Percentiles rank a stretch among this genome's conserved stretches.
Evolutionary conservation across 257 asterid genomes (phyloP).

Genomic region (Leonotis leonurus): DNA sequence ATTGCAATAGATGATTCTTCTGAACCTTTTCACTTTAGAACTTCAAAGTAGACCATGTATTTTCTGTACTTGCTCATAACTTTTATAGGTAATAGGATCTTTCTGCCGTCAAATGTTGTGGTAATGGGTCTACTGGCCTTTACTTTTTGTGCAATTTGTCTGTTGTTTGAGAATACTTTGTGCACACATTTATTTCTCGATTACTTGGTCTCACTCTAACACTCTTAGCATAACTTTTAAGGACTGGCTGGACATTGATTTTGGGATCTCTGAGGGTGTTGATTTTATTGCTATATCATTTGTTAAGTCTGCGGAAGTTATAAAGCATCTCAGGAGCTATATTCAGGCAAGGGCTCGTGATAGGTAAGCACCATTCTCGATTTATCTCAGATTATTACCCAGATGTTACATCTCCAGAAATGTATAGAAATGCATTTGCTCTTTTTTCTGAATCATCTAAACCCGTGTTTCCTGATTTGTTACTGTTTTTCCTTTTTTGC

Average conservation of each 20-base stretch:
- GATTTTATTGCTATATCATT: slow-evolving; percentile 96
- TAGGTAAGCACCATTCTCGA: slow-evolving; percentile 38
- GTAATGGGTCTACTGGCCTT: background rate
- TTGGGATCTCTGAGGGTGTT: slow-evolving; percentile 96
- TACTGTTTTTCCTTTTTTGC: background rate
- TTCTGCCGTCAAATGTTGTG: background rate
- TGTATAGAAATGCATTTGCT: background rate
- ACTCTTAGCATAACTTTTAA: slow-evolving; percentile 25
- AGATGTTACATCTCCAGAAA: background rate
- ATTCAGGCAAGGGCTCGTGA: slow-evolving; percentile 92
- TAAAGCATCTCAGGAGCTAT: slow-evolving; percentile 93
- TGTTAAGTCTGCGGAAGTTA: slow-evolving; percentile 97
- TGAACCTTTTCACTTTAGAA: background rate
- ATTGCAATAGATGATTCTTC: background rate
- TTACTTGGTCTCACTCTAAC: slow-evolving; percentile 18
- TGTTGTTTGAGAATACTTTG: background rate
- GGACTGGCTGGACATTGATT: slow-evolving; percentile 99
- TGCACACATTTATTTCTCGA: slow-evolving; percentile 4
- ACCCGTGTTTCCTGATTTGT: background rate
- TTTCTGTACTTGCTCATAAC: background rate
- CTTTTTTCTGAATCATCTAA: background rate
- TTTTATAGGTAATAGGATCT: background rate
- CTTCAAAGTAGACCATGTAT: background rate
- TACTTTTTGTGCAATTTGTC: background rate
- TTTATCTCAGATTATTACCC: slow-evolving; percentile 3